Base-by-base conservation (phyloP, 2,329 filamentous ascomycete species). In the Alternaria sp. region DNA sequence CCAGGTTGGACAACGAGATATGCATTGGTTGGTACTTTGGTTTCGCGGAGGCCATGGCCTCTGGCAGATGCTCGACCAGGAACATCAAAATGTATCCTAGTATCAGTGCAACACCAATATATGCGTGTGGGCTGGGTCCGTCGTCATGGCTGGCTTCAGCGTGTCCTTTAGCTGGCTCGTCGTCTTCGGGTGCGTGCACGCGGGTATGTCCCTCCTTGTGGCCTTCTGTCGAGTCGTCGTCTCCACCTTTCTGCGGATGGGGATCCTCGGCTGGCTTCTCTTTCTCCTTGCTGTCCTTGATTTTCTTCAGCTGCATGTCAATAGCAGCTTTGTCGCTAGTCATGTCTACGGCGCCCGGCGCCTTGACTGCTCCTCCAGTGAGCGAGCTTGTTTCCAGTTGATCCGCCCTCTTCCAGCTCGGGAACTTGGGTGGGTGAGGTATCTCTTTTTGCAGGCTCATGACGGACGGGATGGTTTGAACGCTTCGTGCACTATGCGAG, bases 11-110 rank as follows among this genome's bases (percentile, higher is more conserved):
- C 43, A 98, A 84, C 57, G 92, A 96, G 71, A 98, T 95, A 74
- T 97, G 93, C 65, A 93, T 89, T 16, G 90, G 91, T 53, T 88
- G 84, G 14, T 90, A 88, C 38, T 86, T 84, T 20, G 86, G 81
- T 70, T 89, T 88, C 38, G 91, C 81, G 41, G 73, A 70, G 3
- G 72, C 63, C 8, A 78, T 60, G 9, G 76, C 72, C 66, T 77
- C 58, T 53, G 76, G 70, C 20, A 78, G 62, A 57, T 78, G 70
- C 79, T 99, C 94, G 73, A 99, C 91, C 22, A 99, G 86, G 75
- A 97, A 98, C 95, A 99, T 99, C 66, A 97, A 86, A 58, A 97
- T 88, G 79, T 98, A 99, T 12, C 95, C 95, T 16, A 92, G 82
- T 56, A 96, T 88, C 52, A 99, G 83, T 2, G 94, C 92, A 54